These are phyloP conservation scores for Wickerhamomyces rabaulensis DNA, from an alignment of 805 yeast species.

Conservation along the genomic window DNA sequence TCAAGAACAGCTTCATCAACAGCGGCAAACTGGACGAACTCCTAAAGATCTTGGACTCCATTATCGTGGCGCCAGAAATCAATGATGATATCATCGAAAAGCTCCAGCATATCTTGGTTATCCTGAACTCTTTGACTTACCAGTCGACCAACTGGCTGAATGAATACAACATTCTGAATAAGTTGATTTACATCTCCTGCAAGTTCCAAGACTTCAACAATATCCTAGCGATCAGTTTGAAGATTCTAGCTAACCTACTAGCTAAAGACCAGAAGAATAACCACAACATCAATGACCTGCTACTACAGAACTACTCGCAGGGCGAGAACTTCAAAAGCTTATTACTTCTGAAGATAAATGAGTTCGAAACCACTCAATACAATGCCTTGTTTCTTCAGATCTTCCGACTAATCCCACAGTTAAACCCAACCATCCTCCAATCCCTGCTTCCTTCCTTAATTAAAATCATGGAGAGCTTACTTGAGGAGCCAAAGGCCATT, in stretches of 20 bases:
- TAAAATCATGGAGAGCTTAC: constrained; percentile 4
- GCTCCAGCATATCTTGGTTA: constrained; percentile 16
- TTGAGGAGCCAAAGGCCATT: constrained; percentile 4
- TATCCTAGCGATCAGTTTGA: constrained; percentile 2
- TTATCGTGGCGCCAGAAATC: neutral
- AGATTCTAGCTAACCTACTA: constrained; percentile 5
- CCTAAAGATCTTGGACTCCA: constrained; percentile 2
- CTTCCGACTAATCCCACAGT: constrained; percentile 17
- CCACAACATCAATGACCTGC: neutral
- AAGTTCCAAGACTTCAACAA: constrained; percentile 2
- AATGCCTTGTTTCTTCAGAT: constrained; percentile 10
- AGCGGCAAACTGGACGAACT: constrained; percentile 4
- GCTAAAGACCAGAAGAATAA: neutral
- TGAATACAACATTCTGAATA: constrained; percentile 7
- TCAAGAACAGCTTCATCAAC: constrained; percentile 1
- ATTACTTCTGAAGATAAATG: neutral
- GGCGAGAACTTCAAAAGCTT: constrained; percentile 2
- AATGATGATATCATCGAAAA: constrained; percentile 1
- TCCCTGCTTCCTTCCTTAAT: constrained; percentile 9
- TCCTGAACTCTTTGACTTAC: constrained; percentile 19
- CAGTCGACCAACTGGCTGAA: constrained; percentile 9
- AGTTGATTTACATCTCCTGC: constrained; percentile 10
- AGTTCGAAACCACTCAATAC: neutral
- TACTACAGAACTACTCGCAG: neutral
- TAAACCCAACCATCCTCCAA: constrained; percentile 14